A percentile compares a stretch with the other conserved stretches of the same genome.
Evolutionary conservation across 768 basidiomycete species (phyloP).

Genomic region (Xerocomellus chrysenteron): DNA sequence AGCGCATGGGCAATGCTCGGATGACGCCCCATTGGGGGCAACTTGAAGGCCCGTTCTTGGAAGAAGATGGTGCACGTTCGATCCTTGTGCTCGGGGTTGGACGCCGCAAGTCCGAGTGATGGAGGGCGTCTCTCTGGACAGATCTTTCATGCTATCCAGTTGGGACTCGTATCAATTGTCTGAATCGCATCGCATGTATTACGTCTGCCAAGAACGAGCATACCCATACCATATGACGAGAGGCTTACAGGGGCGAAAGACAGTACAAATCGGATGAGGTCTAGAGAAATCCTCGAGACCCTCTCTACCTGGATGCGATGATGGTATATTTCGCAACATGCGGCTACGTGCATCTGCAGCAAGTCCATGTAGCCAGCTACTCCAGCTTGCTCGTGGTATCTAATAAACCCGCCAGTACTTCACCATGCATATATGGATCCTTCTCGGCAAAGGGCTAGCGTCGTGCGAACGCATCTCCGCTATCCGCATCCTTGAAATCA

Average conservation of each 20-base stretch:
- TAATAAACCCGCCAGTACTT: slow-evolving; percentile 4
- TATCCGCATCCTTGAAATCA: slow-evolving; percentile 20
- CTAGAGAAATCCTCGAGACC: background rate
- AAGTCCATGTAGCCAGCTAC: slow-evolving; percentile 36
- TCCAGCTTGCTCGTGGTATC: slow-evolving; percentile 18
- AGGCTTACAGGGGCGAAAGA: background rate
- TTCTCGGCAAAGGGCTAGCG: background rate
- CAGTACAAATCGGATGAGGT: slow-evolving; percentile 4
- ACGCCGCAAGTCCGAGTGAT: too few species aligned
- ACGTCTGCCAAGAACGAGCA: background rate
- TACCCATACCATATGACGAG: background rate
- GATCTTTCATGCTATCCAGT: background rate
- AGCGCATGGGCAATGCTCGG: too few species aligned
- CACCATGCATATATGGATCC: background rate
- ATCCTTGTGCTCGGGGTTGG: background rate
- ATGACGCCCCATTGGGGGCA: too few species aligned
- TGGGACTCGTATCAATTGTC: background rate
- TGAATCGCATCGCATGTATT: background rate
- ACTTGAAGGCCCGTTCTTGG: background rate
- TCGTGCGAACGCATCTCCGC: slow-evolving; percentile 17
- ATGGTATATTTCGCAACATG: slow-evolving; percentile 1
- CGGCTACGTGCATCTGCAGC: slow-evolving; percentile 11
- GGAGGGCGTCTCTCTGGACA: background rate
- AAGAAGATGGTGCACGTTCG: background rate
- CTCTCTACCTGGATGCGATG: slow-evolving; percentile 1